Conservation (phyloP, 768 basidiomycete species). For the Gloeopeniophorella convolvens region DNA sequence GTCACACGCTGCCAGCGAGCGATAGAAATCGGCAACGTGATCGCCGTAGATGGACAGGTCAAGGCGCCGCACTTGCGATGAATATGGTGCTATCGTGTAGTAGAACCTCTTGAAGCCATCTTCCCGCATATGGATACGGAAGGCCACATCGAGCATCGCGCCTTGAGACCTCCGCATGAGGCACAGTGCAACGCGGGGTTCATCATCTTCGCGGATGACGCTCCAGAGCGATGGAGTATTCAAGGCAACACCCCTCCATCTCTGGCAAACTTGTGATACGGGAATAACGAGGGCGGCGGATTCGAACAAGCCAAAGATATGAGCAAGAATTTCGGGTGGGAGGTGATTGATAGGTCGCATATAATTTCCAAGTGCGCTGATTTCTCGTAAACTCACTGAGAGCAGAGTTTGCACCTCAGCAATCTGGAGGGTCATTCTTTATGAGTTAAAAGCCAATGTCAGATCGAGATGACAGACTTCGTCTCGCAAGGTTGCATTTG, state of each 20-base stretch:
- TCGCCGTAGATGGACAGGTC: slow-evolving; percentile 4
- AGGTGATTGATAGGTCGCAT: slow-evolving; percentile 5
- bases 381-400: not conserved
- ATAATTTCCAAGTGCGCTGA: not conserved
- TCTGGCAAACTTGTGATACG: slow-evolving; percentile 7
- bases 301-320: slow-evolving; percentile 10
- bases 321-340: slow-evolving; percentile 7
- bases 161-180: not conserved
- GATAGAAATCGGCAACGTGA: slow-evolving; percentile 7
- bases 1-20: not conserved
- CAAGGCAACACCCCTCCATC: slow-evolving; percentile 1
- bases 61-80: not conserved
- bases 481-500: no score
- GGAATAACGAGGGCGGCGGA: not conserved
- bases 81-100: not conserved
- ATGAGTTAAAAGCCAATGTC: not conserved
- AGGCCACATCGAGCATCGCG: slow-evolving; percentile 5
- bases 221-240: slow-evolving; percentile 2
- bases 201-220: slow-evolving; percentile 7
- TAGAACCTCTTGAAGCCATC: not conserved
- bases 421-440: not conserved
- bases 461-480: slow-evolving; percentile 4
- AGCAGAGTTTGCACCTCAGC: slow-evolving; percentile 1
- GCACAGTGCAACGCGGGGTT: not conserved
- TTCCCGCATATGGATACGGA: not conserved